These are phyloP conservation scores for Chaetomium sp. DNA, from an alignment of 2,329 filamentous ascomycete species.

Conservation along the genomic window DNA sequence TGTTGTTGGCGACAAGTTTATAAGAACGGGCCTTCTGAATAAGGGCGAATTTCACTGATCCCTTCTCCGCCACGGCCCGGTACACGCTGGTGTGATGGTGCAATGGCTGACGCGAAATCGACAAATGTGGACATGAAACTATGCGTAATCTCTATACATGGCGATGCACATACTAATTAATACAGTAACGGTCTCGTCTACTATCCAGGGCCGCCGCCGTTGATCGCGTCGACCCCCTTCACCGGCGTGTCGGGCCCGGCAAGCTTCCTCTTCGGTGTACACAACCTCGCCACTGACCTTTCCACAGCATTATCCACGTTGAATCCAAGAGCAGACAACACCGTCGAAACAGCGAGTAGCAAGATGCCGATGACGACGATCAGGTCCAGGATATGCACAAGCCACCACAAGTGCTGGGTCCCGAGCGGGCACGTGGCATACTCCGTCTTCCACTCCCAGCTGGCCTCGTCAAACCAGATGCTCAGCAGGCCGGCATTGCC, in stretches of 20 bases:
- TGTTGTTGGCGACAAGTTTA: background rate
- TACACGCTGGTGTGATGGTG: background rate
- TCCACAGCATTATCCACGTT: conserved; percentile 22
- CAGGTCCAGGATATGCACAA: conserved; percentile 74
- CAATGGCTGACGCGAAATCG: background rate
- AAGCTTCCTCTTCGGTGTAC: conserved; percentile 8
- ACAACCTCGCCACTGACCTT: conserved; percentile 7
- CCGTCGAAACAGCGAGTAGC: conserved; percentile 30
- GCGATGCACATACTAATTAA: background rate
- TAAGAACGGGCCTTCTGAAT: background rate
- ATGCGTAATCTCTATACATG: background rate
- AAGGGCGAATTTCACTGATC: background rate
- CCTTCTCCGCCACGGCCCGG: background rate
- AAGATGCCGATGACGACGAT: conserved; percentile 42
- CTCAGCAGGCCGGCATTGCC: conserved; percentile 88
- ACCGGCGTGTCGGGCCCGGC: background rate
- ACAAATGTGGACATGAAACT: background rate
- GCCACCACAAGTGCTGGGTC: conserved; percentile 93
- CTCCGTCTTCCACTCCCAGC: conserved; percentile 78
- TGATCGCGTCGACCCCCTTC: background rate
- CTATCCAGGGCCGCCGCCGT: conserved; percentile 8
- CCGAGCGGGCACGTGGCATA: conserved; percentile 79
- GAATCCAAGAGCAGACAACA: conserved; percentile 29
- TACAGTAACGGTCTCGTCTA: background rate
- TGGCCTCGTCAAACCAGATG: conserved; percentile 78